Evolutionary conservation across 129 eudicot species (phyloP), one percentile per base, ranked within the genome.

Genomic region (Tagetes erecta): DNA sequence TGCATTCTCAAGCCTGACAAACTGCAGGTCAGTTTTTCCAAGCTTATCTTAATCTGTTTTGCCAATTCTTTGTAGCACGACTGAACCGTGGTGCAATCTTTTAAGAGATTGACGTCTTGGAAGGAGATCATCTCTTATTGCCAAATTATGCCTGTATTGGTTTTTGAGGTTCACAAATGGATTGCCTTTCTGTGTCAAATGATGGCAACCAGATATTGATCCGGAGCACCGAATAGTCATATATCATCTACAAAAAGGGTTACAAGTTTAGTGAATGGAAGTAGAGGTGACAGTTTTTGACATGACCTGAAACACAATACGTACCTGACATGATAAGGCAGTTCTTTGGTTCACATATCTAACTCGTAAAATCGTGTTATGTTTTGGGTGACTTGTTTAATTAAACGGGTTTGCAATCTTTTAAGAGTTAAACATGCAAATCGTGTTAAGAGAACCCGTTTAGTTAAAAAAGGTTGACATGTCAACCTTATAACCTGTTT

Each of bases 191-290:
- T 85, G 50, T 88, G 94, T 84, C 86, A 88, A 58, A 88, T 88
- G 83, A 88, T 1, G 90, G 90, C 72, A 84, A 62, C 60, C 92
- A 86, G 1, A 89, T 87, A 59, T 87, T 88, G 70, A 85, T 71
- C 72, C 93, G 89, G 75, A 88, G 76, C 60, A 87, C 93, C 70
- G 93, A n/a, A n/a, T n/a, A n/a, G 68, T 88, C 93, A 78, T 89
- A 88, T 66, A 88, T 88, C 68, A 92, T 96, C 96, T 92, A 89
- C 66, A 60, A 72, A 60, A 72, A 75, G 96, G 88, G 27, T 20
- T 20, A 0, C 27, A 20, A 20, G 27, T 20, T 20, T 20, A 20
- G 27, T 20, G 27, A 20, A 20, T 20, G 27, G 27, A 20, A 20
- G 27, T 20, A 20, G 27, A 20, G 0, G 27, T 20, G 27, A 20